Evolutionary conservation across 192 early-diverging fungal species (phyloP).

Genomic region (Umbelopsis vinacea): DNA sequence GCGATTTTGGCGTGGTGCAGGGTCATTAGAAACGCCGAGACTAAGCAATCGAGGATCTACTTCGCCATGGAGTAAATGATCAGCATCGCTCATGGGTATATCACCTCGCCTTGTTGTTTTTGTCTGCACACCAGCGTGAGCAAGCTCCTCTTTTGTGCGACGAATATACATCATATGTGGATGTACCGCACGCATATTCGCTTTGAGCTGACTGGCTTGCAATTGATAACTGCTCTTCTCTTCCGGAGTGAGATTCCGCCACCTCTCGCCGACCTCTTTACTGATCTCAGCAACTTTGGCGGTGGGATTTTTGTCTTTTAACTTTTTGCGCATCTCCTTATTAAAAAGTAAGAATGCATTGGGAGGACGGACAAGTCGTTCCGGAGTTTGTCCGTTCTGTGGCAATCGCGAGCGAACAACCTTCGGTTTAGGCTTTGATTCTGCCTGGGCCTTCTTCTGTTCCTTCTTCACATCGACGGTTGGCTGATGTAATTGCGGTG

Average conservation of each 20-base stretch:
- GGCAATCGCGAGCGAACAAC: conserved; percentile 6
- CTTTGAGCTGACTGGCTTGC: conserved; percentile 50
- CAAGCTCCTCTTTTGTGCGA: conserved; percentile 61
- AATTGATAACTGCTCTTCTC: conserved; percentile 47
- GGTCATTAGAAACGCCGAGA: background rate
- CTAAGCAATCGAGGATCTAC: conserved; percentile 2
- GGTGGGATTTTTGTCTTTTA: conserved; percentile 58
- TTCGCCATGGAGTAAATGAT: conserved; percentile 3
- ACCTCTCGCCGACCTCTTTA: conserved; percentile 55
- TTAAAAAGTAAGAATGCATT: conserved; percentile 66
- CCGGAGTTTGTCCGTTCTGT: conserved; percentile 17
- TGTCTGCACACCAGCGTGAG: conserved; percentile 40
- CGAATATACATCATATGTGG: conserved; percentile 61
- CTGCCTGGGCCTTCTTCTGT: conserved; percentile 18
- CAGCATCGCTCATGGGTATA: background rate
- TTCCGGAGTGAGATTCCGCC: conserved; percentile 50
- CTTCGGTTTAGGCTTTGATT: conserved; percentile 14
- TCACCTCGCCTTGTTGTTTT: conserved; percentile 1
- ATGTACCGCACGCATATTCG: conserved; percentile 51
- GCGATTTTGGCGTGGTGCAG: background rate
- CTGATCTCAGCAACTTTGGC: conserved; percentile 66
- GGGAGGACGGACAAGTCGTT: conserved; percentile 56
- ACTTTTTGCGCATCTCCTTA: conserved; percentile 60
- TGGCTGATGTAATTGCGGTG: conserved; percentile 27
- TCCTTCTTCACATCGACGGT: conserved; percentile 25